Conservation (phyloP, 768 basidiomycete genomes). For the Mycena polygramma region DNA sequence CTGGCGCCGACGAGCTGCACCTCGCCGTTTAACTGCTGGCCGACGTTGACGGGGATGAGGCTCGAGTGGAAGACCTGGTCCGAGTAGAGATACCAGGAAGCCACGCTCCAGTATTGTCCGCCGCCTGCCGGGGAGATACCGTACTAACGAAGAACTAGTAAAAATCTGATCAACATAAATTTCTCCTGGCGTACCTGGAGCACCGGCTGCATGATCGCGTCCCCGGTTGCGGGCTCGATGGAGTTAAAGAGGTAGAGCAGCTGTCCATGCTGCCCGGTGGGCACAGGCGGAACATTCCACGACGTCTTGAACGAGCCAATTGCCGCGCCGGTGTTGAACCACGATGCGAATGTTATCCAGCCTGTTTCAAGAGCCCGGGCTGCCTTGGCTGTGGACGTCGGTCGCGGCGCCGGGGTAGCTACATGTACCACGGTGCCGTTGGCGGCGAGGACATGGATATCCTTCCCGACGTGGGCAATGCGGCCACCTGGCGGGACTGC, state of each 20-base stretch:
- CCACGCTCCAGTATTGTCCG: constrained; percentile 43
- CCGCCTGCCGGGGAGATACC: constrained; percentile 42
- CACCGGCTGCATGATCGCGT: constrained; percentile 39
- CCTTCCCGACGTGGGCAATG: constrained; percentile 35
- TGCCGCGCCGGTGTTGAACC: constrained; percentile 36
- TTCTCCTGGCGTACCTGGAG: background rate
- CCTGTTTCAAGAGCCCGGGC: background rate
- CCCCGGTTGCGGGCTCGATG: constrained; percentile 21
- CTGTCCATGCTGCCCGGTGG: constrained; percentile 36
- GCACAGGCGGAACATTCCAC: constrained; percentile 42
- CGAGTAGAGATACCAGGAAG: constrained; percentile 35
- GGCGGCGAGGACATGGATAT: constrained; percentile 30
- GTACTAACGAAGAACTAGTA: constrained; percentile 31
- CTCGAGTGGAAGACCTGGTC: constrained; percentile 3
- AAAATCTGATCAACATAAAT: too few species aligned
- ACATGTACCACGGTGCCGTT: constrained; percentile 13
- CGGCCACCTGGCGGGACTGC: constrained; percentile 37
- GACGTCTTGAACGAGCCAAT: constrained; percentile 37
- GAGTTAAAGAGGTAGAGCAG: constrained; percentile 42
- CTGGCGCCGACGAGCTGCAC: background rate
- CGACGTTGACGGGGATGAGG: constrained; percentile 1
- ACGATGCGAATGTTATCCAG: constrained; percentile 25
- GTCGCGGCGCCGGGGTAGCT: background rate
- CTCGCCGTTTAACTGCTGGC: background rate
- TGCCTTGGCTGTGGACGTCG: background rate